A percentile compares a stretch with the other conserved stretches of the same genome.
Evolutionary conservation across 495 filamentous ascomycete species (phyloP).

Genomic region (Diplogelasinospora grovesii): DNA sequence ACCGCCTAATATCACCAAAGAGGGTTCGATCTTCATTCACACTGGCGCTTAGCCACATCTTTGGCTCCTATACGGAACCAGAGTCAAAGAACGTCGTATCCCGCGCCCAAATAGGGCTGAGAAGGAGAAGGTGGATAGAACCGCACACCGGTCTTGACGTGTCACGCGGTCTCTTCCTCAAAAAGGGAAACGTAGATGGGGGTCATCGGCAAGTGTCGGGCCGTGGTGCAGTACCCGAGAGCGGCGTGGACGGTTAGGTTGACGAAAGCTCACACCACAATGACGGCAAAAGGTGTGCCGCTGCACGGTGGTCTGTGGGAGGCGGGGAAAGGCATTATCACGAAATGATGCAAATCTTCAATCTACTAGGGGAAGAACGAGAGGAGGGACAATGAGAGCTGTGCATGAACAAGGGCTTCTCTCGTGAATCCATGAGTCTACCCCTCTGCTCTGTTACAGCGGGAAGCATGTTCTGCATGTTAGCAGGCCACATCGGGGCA

Average conservation of each 20-base stretch:
- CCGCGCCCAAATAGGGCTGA: no score
- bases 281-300: slow-evolving; percentile 24
- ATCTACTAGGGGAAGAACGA: not conserved
- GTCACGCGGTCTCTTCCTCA: no score
- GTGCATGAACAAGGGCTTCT: slow-evolving; percentile 15
- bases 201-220: no score
- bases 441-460: slow-evolving; percentile 5
- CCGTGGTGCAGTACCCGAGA: slow-evolving; percentile 10
- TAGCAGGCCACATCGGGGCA: no score
- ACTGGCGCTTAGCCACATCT: no score
- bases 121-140: no score
- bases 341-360: not conserved
- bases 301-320: not conserved
- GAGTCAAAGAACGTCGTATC: no score
- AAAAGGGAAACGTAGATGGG: no score
- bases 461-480: slow-evolving; percentile 15
- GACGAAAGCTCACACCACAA: slow-evolving; percentile 23
- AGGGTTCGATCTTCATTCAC: no score
- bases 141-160: no score
- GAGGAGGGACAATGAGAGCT: slow-evolving; percentile 8
- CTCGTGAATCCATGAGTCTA: not conserved
- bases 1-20: no score
- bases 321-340: slow-evolving; percentile 9
- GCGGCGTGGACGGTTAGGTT: slow-evolving; percentile 4
- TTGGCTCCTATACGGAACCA: no score